These are phyloP conservation scores for Termitomyces bulborhizus DNA, from an alignment of 768 basidiomycete species.

Conservation along the genomic window DNA sequence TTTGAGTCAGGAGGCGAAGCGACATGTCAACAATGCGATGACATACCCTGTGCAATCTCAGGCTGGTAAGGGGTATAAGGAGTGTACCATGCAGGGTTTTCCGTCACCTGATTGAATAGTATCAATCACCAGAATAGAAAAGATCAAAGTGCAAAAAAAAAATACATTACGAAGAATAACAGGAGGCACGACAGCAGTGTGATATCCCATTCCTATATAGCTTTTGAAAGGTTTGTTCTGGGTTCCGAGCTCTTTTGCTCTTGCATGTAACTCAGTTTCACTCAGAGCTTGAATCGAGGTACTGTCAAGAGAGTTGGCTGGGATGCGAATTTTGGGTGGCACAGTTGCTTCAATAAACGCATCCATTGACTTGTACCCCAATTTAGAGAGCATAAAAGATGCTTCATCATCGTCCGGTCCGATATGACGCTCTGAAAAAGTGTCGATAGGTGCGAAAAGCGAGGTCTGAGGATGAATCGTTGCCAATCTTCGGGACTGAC, in stretches of 20 bases:
- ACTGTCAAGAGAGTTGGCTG: slow-evolving; percentile 54
- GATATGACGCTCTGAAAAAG: slow-evolving; percentile 86
- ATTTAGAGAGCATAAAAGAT: slow-evolving; percentile 68
- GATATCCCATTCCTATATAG: slow-evolving; percentile 99
- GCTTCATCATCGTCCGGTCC: slow-evolving; percentile 86
- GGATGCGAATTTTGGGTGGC: slow-evolving; percentile 73
- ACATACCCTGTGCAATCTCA: slow-evolving; percentile 92
- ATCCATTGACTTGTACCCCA: slow-evolving; percentile 88
- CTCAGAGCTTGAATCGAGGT: slow-evolving; percentile 69
- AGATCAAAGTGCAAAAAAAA: slow-evolving; percentile 7
- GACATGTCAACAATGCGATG: background rate
- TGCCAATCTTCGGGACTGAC: slow-evolving; percentile 33
- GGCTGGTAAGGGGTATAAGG: slow-evolving; percentile 96
- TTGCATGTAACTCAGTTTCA: slow-evolving; percentile 75
- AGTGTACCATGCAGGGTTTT: slow-evolving; percentile 98
- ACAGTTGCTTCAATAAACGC: slow-evolving; percentile 81
- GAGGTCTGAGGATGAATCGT: slow-evolving; percentile 54
- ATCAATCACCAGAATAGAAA: background rate
- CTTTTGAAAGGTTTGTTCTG: slow-evolving; percentile 82
- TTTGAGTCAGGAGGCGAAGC: background rate
- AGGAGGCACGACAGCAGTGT: slow-evolving; percentile 90
- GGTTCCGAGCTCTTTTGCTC: slow-evolving; percentile 71
- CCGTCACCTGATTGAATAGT: slow-evolving; percentile 53
- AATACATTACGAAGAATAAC: slow-evolving; percentile 88
- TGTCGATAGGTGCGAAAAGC: slow-evolving; percentile 83